phyloP scores from a whole-genome alignment of 1,139 yeast genomes.

The Magnusiomyces sp. region DNA sequence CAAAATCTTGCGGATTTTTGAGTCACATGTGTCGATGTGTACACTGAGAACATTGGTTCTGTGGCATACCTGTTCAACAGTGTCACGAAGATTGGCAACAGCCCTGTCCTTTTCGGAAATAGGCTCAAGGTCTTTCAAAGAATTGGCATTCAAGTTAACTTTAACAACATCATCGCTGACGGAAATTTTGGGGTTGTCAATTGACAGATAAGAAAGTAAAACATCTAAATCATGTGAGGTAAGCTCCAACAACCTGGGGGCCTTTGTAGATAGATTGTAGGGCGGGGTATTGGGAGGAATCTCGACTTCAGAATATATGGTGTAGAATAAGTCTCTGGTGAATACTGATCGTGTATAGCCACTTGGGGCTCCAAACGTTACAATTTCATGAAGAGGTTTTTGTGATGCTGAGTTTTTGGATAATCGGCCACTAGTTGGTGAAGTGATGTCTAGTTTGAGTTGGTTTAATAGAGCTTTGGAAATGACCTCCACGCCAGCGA shows the following conservation, averaged over 20 bases:
- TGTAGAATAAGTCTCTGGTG: constrained; percentile 19
- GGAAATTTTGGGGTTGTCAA: constrained; percentile 21
- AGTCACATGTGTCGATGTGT: constrained; percentile 19
- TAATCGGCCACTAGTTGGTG: background rate
- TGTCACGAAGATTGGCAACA: constrained; percentile 25
- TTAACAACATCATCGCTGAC: constrained; percentile 20
- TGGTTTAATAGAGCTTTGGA: constrained; percentile 18
- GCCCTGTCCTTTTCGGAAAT: constrained; percentile 28
- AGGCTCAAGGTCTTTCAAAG: constrained; percentile 7
- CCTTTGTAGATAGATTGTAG: background rate
- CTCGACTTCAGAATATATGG: constrained; percentile 6
- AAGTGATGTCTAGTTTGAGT: constrained; percentile 1
- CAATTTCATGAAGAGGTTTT: constrained; percentile 7
- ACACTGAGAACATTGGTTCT: constrained; percentile 24
- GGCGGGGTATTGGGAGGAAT: constrained; percentile 3
- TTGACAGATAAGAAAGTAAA: constrained; percentile 24
- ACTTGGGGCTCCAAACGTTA: constrained; percentile 12
- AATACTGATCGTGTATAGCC: constrained; percentile 23
- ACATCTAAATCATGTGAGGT: constrained; percentile 22
- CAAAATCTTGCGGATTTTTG: constrained; percentile 23
- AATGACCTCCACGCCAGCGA: constrained; percentile 18
- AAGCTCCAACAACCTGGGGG: background rate
- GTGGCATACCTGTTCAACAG: constrained; percentile 21
- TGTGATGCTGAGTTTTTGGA: background rate
- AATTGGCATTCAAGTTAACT: constrained; percentile 11